Base-by-base conservation (phyloP, 2,329 filamentous ascomycete genomes). In the Ophiostoma ulmi region DNA sequence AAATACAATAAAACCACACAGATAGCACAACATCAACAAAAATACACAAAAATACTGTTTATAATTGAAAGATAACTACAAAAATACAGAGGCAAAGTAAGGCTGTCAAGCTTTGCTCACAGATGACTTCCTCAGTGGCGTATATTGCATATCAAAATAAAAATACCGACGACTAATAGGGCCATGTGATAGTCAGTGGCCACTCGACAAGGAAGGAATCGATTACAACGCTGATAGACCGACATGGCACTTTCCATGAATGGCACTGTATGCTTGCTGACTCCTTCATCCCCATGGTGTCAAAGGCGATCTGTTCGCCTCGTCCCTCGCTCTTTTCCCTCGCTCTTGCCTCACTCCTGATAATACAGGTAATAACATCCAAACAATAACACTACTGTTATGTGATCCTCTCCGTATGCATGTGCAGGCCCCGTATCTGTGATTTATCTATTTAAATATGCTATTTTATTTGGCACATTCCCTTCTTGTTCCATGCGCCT, bases 361-460 rank as follows among this genome's bases (percentile, higher is more conserved):
- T 26, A 11, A 31, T 14, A 31, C 22, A 31, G 22, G 58, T 6
- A 63, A 20, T 63, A 63, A 35, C 58, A 31, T 4, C 58, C 14
- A 63, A 20, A 31, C 26, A 35, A 63, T 63, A 63, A 63, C 26
- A 63, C 58, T 31, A 20, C 58, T 63, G 58, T 26, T 63, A 63
- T 63, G 58, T 26, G 26, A 26, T 63, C 52, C 52, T 58, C 52
- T 58, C 52, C 26, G 58, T 13, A 58, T 63, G 58, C 58, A 63
- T 63, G 58, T 26, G 58, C 58, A 63, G 22, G 58, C 58, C 26
- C 58, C 58, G 58, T 63, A 35, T 17, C 35, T 63, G 58, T 63
- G 58, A 63, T 63, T 63, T 63, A 63, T 14, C 13, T 26, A 63
- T 35, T 63, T 20, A 35, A 63, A 35, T 5, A 17, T 63, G 58